Conservation (phyloP, 805 yeast genomes). For the Nakazawaea holstii region DNA sequence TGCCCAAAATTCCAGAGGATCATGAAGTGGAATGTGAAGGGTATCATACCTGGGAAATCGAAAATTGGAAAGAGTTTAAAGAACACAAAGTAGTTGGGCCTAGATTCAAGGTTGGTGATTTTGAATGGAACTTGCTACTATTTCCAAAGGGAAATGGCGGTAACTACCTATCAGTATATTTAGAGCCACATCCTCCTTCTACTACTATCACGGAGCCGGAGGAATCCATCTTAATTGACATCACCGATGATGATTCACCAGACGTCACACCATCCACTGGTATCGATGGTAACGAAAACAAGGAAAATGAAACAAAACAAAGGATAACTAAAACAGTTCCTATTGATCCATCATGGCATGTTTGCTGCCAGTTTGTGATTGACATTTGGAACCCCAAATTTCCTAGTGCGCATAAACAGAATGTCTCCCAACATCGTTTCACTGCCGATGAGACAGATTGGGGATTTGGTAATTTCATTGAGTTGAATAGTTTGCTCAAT, state of each 20-base stretch:
- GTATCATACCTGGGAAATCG: conserved; percentile 33
- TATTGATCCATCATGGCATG: conserved; percentile 61
- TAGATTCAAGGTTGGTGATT: conserved; percentile 52
- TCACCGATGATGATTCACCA: not conserved
- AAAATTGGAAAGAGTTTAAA: conserved; percentile 23
- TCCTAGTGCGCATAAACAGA: conserved; percentile 53
- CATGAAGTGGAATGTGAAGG: conserved; percentile 26
- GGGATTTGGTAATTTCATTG: conserved; percentile 86
- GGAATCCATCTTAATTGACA: conserved; percentile 2
- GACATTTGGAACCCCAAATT: conserved; percentile 78
- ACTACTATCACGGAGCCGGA: conserved; percentile 7
- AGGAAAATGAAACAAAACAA: conserved; percentile 21
- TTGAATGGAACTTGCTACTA: conserved; percentile 62
- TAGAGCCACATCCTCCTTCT: conserved; percentile 62
- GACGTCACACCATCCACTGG: conserved; percentile 10
- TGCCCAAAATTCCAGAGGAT: conserved; percentile 25
- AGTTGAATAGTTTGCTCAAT: conserved; percentile 38
- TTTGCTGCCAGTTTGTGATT: conserved; percentile 88
- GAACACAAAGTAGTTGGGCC: conserved; percentile 35
- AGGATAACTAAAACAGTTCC: conserved; percentile 20
- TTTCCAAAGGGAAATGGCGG: conserved; percentile 73
- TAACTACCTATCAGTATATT: conserved; percentile 61
- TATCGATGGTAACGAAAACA: conserved; percentile 13
- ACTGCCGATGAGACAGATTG: conserved; percentile 77
- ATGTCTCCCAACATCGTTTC: conserved; percentile 75